Base-by-base conservation (phyloP, 78 protist species). In the Dictyostelium intermedium region DNA sequence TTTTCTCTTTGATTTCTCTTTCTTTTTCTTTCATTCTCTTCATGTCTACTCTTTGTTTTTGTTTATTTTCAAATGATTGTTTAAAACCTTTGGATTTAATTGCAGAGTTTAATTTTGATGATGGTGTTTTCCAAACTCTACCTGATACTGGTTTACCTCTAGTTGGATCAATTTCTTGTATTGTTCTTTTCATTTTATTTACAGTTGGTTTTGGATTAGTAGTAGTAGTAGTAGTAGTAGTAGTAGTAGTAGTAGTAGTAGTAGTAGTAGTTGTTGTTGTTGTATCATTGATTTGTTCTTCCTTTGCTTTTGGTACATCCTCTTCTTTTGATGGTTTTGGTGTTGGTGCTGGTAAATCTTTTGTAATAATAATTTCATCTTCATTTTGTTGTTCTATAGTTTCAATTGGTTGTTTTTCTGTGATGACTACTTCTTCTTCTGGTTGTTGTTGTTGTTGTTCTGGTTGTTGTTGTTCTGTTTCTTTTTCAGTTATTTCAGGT, bases 121-220 rank as follows among this genome's bases (percentile, higher is more conserved):
- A 78, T 43, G 81, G 61, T 79, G n/a, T 13, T 70, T 89, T 89
- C 93, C 93, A 89, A 34, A 76, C 77, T 89, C 93, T 89, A 69
- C 93, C 93, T 34, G 93, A 89, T 3, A 89, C 93, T 78, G 93
- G 93, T 69, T 89, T 89, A 25, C 93, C 93, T 53, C 77, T 70
- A 5, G 43, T 70, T 70, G 77, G 77, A 32, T 32, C 77, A 27
- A 70, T 9, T 70, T 70, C 43, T 32, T 9, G 3, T 5, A 81
- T 32, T 30, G 47, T 27, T 81, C 85, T 81, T 41, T 56, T 81
- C 35, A 37, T 25, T 43, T 78, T 39, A 25, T 20, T n/a, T 35
- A 37, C 83, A 50, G 61, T 50, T 50, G 61, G 61, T 50, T 2
- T 50, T 13, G 20, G 18, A 0, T 25, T 78, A 25, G 60, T 43